Base-by-base conservation (phyloP, 768 basidiomycete genomes). In the Rhodotorula kratochvilovae region DNA sequence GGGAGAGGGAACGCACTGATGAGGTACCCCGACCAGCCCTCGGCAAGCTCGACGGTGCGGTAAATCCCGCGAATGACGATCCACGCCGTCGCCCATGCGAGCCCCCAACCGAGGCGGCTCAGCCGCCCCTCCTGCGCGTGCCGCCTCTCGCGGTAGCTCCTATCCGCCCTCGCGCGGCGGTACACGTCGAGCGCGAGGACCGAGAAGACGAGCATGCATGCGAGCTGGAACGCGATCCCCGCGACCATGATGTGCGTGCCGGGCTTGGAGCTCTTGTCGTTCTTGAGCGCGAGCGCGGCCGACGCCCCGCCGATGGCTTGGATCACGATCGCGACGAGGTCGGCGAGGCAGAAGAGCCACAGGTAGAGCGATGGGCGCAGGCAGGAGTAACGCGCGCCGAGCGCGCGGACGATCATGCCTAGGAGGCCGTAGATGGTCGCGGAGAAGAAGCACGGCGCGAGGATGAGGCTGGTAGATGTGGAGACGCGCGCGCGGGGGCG, bases 401-500 rank as follows among this genome's bases (percentile, higher is more conserved):
- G 74, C 15, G 72, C 65, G 58, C 67, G 71, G 72, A 81, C 79
- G 54, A 79, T 76, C 72, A 77, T 74, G 31, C 80, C 80, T 10
- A 80, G 76, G 42, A 78, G 46, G 36, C 75, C 78, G 68, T 80
- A 81, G 21, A 72, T 70, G 53, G 75, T 77, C 1, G 79, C 80
- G 0, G 77, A 78, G 79, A 78, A 80, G 73, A 80, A 81, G 56
- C 78, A 78, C 0, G 80, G 80, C 4, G 76, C 79, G 48, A 81
- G 71, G 48, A 80, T 79, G 6, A 81, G 77, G 36, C 78, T 53
- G 39, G 6, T 13, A 39, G 6, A 39, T 39, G 39, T n/a, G n/a
- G n/a, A n/a, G n/a, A n/a, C n/a, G n/a, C n/a, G n/a, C n/a, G n/a
- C n/a, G n/a, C n/a, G n/a, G n/a, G n/a, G n/a, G 55, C 50, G 46